These are phyloP conservation scores for Papiliotrema laurentii DNA, from an alignment of 1,284 basidiomycete species.

Conservation along the genomic window DNA sequence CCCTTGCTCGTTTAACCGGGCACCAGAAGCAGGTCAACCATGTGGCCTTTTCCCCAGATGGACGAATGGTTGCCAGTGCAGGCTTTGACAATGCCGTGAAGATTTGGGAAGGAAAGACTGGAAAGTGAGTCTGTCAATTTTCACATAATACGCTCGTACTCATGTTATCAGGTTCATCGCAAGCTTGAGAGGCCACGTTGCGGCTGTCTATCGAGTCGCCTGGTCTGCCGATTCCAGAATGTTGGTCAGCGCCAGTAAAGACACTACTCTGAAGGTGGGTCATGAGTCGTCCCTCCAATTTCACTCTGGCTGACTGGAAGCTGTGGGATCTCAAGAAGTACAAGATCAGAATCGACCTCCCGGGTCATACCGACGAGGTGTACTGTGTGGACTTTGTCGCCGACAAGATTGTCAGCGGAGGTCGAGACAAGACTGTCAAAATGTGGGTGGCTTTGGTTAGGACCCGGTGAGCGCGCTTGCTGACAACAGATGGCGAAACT, in stretches of 20 bases:
- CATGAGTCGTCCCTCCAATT: neutral
- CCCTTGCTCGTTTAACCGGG: slow-evolving; percentile 80
- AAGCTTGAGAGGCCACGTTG: slow-evolving; percentile 87
- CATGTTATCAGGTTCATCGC: slow-evolving; percentile 61
- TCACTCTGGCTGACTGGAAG: slow-evolving; percentile 30
- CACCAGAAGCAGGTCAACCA: slow-evolving; percentile 96
- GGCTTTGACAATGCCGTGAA: slow-evolving; percentile 90
- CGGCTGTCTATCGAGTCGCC: slow-evolving; percentile 86
- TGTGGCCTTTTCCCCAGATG: slow-evolving; percentile 93
- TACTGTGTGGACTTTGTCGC: slow-evolving; percentile 98
- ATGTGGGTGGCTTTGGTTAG: slow-evolving; percentile 47
- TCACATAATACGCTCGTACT: neutral
- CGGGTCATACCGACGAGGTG: slow-evolving; percentile 95
- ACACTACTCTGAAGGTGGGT: slow-evolving; percentile 85
- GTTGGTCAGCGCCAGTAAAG: slow-evolving; percentile 90
- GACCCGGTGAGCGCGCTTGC: neutral
- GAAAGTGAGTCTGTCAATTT: slow-evolving; percentile 57
- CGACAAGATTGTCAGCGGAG: slow-evolving; percentile 95
- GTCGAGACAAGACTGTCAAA: slow-evolving; percentile 59
- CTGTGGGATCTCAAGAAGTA: slow-evolving; percentile 93
- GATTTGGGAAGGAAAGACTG: slow-evolving; percentile 89
- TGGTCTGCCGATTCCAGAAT: slow-evolving; percentile 94
- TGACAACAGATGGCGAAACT: slow-evolving; percentile 13
- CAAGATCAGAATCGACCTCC: slow-evolving; percentile 87
- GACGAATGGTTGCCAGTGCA: slow-evolving; percentile 82